Evolutionary conservation across 2,329 filamentous ascomycete species (phyloP).

Genomic region (Botrytis fragariae): DNA sequence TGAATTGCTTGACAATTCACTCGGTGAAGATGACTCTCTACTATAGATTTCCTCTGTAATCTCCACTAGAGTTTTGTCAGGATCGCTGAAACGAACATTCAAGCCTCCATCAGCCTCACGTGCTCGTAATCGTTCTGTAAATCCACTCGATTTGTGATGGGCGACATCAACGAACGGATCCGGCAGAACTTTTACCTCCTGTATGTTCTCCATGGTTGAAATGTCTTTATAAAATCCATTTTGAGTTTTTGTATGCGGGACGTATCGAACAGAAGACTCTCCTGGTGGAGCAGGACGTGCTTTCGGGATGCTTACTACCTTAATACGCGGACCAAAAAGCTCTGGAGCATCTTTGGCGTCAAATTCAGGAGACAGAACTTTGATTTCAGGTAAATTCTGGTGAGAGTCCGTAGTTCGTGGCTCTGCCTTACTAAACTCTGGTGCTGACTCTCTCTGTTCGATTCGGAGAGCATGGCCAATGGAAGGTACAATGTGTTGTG

Average conservation of each 20-base stretch:
- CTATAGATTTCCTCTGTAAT: background rate
- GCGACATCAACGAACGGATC: slow-evolving; percentile 34
- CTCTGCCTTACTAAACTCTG: background rate
- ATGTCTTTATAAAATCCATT: slow-evolving; percentile 31
- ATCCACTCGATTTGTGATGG: slow-evolving; percentile 23
- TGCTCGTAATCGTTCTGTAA: slow-evolving; percentile 28
- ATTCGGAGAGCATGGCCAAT: slow-evolving; percentile 26
- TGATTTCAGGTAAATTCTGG: background rate
- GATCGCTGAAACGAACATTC: slow-evolving; percentile 4
- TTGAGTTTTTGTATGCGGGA: slow-evolving; percentile 33
- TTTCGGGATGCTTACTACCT: slow-evolving; percentile 30
- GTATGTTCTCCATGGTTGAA: slow-evolving; percentile 28
- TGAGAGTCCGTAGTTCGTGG: background rate
- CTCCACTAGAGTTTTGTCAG: slow-evolving; percentile 29
- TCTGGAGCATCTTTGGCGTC: slow-evolving; percentile 5
- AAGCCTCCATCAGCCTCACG: slow-evolving; percentile 2
- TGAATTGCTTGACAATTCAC: slow-evolving; percentile 3
- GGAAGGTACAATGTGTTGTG: slow-evolving; percentile 6
- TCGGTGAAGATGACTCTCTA: slow-evolving; percentile 8
- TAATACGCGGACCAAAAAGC: background rate
- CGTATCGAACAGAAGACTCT: slow-evolving; percentile 28
- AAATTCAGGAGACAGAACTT: background rate
- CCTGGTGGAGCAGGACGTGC: slow-evolving; percentile 30
- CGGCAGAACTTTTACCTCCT: slow-evolving; percentile 24
- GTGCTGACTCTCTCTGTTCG: slow-evolving; percentile 19